phyloP scores from a whole-genome alignment of 1,284 basidiomycete genomes.

The Rhodotorula sp. region DNA sequence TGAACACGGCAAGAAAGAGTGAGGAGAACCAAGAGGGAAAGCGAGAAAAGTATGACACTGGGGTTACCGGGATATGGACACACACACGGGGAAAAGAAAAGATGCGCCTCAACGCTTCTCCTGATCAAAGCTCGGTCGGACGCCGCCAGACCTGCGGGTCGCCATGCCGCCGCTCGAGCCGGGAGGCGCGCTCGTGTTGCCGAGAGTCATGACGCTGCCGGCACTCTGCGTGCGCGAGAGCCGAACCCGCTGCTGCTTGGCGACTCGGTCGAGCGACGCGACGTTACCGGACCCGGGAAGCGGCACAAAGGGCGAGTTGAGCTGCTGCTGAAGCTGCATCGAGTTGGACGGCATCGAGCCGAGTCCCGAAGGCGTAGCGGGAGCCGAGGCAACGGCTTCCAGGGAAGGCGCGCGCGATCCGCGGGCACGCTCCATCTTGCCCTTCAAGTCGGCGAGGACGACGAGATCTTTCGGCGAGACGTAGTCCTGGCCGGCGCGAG shows the following conservation, averaged over 20 bases:
- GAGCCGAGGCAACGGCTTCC: slow-evolving; percentile 17
- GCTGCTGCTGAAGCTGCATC: background rate
- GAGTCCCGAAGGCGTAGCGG: slow-evolving; percentile 10
- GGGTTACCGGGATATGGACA: no score
- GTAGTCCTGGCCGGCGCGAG: slow-evolving; percentile 24
- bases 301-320: slow-evolving; percentile 11
- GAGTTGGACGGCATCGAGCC: background rate
- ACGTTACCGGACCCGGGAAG: background rate
- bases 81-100: no score
- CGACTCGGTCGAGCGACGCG: background rate
- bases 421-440: slow-evolving; percentile 30
- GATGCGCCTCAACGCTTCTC: slow-evolving; percentile 17
- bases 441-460: slow-evolving; percentile 25
- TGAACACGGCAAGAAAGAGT: no score
- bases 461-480: slow-evolving; percentile 29
- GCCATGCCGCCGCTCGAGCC: slow-evolving; percentile 4
- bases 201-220: slow-evolving; percentile 11
- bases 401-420: slow-evolving; percentile 6
- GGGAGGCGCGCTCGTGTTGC: background rate
- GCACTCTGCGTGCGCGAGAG: slow-evolving; percentile 31
- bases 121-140: slow-evolving; percentile 18
- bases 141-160: slow-evolving; percentile 5
- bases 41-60: no score
- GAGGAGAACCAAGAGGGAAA: no score
- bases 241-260: slow-evolving; percentile 17